A percentile compares a stretch with the other conserved stretches of the same genome.
Conservation (phyloP, 1,284 basidiomycete genomes). For the Athelia psychrophila region DNA sequence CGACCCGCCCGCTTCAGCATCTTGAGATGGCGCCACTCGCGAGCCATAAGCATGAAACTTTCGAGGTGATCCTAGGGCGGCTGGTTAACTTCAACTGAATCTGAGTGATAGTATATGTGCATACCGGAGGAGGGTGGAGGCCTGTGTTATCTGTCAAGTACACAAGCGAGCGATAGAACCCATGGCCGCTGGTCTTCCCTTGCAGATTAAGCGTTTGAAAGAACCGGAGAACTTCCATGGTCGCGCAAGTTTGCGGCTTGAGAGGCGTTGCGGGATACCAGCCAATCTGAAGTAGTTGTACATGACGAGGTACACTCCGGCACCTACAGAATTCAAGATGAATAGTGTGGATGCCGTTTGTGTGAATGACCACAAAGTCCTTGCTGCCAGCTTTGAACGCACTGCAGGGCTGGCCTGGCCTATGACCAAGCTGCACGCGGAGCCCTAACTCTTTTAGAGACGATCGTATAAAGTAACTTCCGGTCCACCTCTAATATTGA, state of each 20-base stretch:
- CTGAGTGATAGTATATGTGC: background rate
- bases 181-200: slow-evolving; percentile 6
- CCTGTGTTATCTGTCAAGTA: slow-evolving; percentile 8
- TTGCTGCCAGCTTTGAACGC: background rate
- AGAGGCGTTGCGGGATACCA: slow-evolving; percentile 17
- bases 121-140: background rate
- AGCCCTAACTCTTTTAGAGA: background rate
- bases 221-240: slow-evolving; percentile 11
- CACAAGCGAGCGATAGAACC: slow-evolving; percentile 13
- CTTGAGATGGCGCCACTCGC: slow-evolving; percentile 15
- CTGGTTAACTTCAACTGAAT: background rate
- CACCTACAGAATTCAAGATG: slow-evolving; percentile 3
- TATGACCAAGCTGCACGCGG: background rate
- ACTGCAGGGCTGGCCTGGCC: background rate
- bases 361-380: slow-evolving; percentile 2
- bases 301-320: background rate
- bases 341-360: slow-evolving; percentile 3
- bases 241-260: slow-evolving; percentile 16
- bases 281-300: slow-evolving; percentile 14
- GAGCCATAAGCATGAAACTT: background rate
- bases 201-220: slow-evolving; percentile 17
- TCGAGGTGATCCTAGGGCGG: slow-evolving; percentile 2
- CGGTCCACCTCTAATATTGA: background rate
- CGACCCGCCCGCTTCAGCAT: slow-evolving; percentile 15
- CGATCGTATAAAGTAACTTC: background rate